Evolutionary conservation across 192 early-diverging fungal species (phyloP), one percentile per base, ranked within the genome.

Genomic region (Gamsiella multidivaricata): DNA sequence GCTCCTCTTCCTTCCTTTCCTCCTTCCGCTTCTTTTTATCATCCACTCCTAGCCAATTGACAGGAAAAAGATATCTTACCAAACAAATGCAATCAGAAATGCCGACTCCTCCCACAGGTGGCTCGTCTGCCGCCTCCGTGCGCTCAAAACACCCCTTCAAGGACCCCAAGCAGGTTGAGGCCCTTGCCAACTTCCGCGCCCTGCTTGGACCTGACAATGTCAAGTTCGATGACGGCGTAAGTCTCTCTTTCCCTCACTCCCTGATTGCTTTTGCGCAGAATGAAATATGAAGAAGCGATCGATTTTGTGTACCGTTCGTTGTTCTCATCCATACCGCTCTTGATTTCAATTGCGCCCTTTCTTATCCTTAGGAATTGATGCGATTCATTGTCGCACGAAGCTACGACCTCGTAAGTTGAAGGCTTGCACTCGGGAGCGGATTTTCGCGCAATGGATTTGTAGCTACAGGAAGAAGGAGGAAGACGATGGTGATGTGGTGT

Each of bases 311-410:
- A 28, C 43, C 42, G 28, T 59, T 25, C 41, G 17, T 8, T 61
- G 2, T 61, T 33, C 53, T 54, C n/a, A n/a, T n/a, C n/a, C n/a
- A n/a, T n/a, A n/a, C n/a, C n/a, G n/a, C n/a, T n/a, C n/a, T 56
- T 3, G 6, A 33, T 56, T 20, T 53, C 28, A 7, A 23, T 53
- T 53, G 8, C 7, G 7, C 15, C 18, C 3, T 55, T 20, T 33
- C 32, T 37, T 4, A 58, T 51, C 26, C 17, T 32, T 86, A 89
- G 88, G 82, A 82, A 41, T 64, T 90, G 47, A 86, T 85, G 82
- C 80, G 86, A 26, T 90, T 87, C 58, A 67, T 86, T 18, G 85
- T 89, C 9, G 90, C 90, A 3, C 80, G 88, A 49, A 84, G 88
- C 53, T 88, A 84, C 34, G 84, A 90, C 42, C 56, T 86, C 62